Conservation (phyloP, 495 filamentous ascomycete species). For the Aspergillus conjunctus region DNA sequence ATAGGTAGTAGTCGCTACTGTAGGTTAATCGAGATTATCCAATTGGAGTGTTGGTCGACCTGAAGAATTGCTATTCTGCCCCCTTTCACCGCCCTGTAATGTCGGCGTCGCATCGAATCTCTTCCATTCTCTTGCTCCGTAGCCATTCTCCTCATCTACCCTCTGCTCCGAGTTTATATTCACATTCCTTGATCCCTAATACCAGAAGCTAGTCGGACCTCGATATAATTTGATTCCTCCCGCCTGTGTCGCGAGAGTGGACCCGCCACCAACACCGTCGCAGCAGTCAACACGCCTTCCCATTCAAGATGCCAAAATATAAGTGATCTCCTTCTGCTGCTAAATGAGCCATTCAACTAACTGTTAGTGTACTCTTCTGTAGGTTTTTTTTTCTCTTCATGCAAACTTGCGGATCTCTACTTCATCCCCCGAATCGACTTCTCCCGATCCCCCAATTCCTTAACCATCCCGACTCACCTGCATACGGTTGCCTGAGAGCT, state of each 20-base stretch:
- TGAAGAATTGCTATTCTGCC: too few species aligned
- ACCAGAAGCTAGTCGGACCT: too few species aligned
- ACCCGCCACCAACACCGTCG: constrained; percentile 27
- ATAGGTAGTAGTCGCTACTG: too few species aligned
- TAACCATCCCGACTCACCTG: constrained; percentile 4
- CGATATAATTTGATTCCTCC: background rate
- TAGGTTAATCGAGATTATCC: too few species aligned
- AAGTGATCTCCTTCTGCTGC: constrained; percentile 44
- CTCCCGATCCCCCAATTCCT: constrained; percentile 1
- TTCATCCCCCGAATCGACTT: background rate
- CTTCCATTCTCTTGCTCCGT: too few species aligned
- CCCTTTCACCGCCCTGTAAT: too few species aligned
- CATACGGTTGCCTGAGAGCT: background rate
- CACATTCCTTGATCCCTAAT: too few species aligned
- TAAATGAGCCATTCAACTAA: constrained; percentile 46
- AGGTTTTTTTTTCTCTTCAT: constrained; percentile 40
- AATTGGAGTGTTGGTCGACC: too few species aligned
- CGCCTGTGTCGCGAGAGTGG: constrained; percentile 21
- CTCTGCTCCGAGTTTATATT: too few species aligned
- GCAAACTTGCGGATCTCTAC: constrained; percentile 13
- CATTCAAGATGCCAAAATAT: constrained; percentile 77
- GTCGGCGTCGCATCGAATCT: too few species aligned
- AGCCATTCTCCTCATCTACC: too few species aligned
- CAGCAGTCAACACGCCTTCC: constrained; percentile 23
- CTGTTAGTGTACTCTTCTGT: constrained; percentile 66